phyloP scores from a whole-genome alignment of 306 rosid species.

The Vigna mungo region DNA sequence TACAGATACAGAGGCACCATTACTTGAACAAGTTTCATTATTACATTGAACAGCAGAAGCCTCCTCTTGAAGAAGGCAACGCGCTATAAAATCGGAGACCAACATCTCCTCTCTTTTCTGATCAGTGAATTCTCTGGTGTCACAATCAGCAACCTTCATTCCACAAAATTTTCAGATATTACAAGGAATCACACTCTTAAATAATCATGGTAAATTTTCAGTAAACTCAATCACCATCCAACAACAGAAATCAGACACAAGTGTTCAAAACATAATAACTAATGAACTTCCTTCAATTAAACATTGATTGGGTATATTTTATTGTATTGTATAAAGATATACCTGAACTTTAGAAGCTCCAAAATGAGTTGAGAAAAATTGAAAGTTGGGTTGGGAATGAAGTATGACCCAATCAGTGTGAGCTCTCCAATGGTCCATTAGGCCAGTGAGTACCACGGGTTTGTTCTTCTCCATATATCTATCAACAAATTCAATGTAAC shows the following conservation, averaged over 20 bases:
- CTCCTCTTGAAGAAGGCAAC: constrained; percentile 48
- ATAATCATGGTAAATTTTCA: neutral
- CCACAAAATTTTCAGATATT: constrained; percentile 5
- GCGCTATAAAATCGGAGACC: constrained; percentile 68
- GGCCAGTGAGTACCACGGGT: constrained; percentile 80
- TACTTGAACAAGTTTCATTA: constrained; percentile 37
- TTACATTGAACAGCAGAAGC: constrained; percentile 45
- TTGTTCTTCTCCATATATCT: constrained; percentile 72
- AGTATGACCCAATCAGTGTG: constrained; percentile 73
- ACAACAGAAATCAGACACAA: neutral
- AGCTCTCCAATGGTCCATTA: constrained; percentile 85
- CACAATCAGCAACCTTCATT: constrained; percentile 85
- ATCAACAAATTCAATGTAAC: constrained; percentile 70
- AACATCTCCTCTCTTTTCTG: constrained; percentile 83
- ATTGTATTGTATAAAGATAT: neutral
- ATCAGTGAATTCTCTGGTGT: constrained; percentile 79
- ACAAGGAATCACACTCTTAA: neutral
- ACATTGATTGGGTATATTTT: neutral
- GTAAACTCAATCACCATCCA: constrained; percentile 3
- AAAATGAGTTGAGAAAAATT: constrained; percentile 68
- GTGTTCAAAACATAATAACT: neutral
- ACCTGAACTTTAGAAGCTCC: constrained; percentile 89
- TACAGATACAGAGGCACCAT: constrained; percentile 47
- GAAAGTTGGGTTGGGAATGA: constrained; percentile 65
- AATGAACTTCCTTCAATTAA: neutral